phyloP scores from a whole-genome alignment of 2,329 filamentous ascomycete genomes.

The Microdochium bolleyi region DNA sequence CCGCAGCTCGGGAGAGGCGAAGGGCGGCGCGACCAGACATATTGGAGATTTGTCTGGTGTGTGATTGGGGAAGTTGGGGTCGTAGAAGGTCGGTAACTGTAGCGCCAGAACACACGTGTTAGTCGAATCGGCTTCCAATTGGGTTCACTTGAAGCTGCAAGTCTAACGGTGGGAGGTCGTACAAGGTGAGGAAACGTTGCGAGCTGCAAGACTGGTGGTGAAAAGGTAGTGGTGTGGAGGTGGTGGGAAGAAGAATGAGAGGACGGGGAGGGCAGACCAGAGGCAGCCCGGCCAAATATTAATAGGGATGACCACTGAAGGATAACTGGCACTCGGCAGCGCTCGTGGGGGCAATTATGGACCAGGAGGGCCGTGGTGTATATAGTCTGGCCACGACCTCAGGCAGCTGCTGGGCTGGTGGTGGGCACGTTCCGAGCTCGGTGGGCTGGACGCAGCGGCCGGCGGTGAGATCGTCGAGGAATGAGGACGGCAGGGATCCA shows the following conservation, averaged over 20 bases:
- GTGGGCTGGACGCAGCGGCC: background rate
- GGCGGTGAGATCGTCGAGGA: background rate
- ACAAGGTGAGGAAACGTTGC: background rate
- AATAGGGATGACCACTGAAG: background rate
- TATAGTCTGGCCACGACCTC: background rate
- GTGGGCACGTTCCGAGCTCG: background rate
- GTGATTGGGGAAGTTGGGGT: background rate
- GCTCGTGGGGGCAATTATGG: background rate
- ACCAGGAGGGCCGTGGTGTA: background rate
- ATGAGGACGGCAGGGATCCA: background rate
- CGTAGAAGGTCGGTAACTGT: background rate
- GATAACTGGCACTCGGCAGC: background rate
- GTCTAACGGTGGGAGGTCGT: too few relatives aligned
- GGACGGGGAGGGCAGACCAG: background rate
- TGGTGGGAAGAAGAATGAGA: background rate
- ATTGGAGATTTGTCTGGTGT: conserved; percentile 5
- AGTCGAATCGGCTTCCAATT: background rate
- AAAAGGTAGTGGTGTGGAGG: background rate
- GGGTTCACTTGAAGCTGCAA: too few relatives aligned
- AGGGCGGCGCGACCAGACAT: conserved; percentile 23
- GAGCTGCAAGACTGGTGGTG: background rate
- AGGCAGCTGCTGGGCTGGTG: background rate
- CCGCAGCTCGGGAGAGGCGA: conserved; percentile 19
- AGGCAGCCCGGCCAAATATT: background rate
- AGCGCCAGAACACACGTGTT: background rate